Percentiles rank a stretch among this genome's conserved stretches.
These are phyloP conservation scores for Monosporozyma solicola DNA, from an alignment of 805 yeast genomes.

Conservation along the genomic window DNA sequence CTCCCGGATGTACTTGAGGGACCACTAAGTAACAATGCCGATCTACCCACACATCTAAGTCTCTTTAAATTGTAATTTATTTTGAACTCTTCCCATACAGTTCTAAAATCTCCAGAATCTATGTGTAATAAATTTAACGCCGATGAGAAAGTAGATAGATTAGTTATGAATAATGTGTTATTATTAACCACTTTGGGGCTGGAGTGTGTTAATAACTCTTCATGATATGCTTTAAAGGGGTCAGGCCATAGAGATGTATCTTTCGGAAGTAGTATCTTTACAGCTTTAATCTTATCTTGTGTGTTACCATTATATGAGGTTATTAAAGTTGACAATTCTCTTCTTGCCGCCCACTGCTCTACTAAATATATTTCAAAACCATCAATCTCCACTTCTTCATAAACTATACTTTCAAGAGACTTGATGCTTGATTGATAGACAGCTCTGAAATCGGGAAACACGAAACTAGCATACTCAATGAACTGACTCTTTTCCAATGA, in stretches of 20 bases:
- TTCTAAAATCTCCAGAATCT: conserved; percentile 46
- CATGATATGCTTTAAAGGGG: conserved; percentile 49
- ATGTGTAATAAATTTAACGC: conserved; percentile 63
- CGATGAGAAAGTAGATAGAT: conserved; percentile 72
- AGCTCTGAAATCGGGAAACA: conserved; percentile 53
- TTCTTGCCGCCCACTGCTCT: conserved; percentile 85
- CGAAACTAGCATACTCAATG: conserved; percentile 15
- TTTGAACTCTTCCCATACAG: conserved; percentile 48
- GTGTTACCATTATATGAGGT: conserved; percentile 81
- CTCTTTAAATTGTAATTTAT: conserved; percentile 71
- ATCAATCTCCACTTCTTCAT: conserved; percentile 39
- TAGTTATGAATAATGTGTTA: conserved; percentile 69
- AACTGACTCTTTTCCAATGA: not conserved
- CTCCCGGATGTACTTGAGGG: conserved; percentile 74
- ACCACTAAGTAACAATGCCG: conserved; percentile 58
- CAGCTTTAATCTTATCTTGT: conserved; percentile 53
- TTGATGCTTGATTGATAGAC: conserved; percentile 38
- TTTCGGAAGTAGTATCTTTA: conserved; percentile 43
- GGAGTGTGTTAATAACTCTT: conserved; percentile 55
- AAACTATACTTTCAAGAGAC: conserved; percentile 32
- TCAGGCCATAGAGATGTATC: conserved; percentile 30
- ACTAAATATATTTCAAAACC: conserved; percentile 90
- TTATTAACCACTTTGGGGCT: conserved; percentile 54
- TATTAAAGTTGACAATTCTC: conserved; percentile 58
- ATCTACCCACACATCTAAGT: conserved; percentile 77